phyloP scores from a whole-genome alignment of 495 filamentous ascomycete genomes.

The Cetradonia linearis region DNA sequence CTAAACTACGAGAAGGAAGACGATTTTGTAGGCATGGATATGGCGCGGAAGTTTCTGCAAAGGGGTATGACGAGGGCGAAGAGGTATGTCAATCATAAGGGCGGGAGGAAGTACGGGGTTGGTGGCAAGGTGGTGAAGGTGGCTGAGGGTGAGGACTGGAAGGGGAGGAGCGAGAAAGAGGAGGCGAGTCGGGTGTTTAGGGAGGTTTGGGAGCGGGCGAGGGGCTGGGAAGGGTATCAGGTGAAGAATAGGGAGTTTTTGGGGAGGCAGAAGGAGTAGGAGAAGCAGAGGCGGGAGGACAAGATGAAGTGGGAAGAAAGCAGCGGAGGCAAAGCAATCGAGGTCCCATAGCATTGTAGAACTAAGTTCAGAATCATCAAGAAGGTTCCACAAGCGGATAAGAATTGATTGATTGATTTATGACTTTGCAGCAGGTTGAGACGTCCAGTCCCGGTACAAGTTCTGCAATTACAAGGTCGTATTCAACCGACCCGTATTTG shows the following conservation, averaged over 20 bases:
- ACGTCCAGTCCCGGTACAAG: slow-evolving; percentile 5
- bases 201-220: slow-evolving; percentile 36
- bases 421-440: slow-evolving; percentile 10
- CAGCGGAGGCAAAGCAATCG: not conserved
- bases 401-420: not conserved
- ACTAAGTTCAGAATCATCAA: not conserved
- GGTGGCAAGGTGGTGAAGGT: slow-evolving; percentile 23
- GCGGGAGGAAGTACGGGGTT: slow-evolving; percentile 37
- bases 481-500: slow-evolving; percentile 3
- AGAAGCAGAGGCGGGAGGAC: slow-evolving; percentile 16
- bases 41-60: slow-evolving; percentile 44
- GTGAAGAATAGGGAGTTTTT: slow-evolving; percentile 32
- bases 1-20: slow-evolving; percentile 30
- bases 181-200: slow-evolving; percentile 46
- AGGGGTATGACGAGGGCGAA: slow-evolving; percentile 46
- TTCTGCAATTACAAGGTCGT: slow-evolving; percentile 12
- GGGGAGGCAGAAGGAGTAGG: slow-evolving; percentile 34
- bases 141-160: slow-evolving; percentile 53
- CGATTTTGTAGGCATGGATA: slow-evolving; percentile 48
- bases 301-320: not conserved
- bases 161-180: slow-evolving; percentile 58
- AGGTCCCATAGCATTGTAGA: not conserved
- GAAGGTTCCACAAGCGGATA: not conserved
- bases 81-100: slow-evolving; percentile 42
- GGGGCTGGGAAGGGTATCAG: slow-evolving; percentile 32